Base-by-base conservation (phyloP, 148 eudicot species). In the Rhododendron ovatum region DNA sequence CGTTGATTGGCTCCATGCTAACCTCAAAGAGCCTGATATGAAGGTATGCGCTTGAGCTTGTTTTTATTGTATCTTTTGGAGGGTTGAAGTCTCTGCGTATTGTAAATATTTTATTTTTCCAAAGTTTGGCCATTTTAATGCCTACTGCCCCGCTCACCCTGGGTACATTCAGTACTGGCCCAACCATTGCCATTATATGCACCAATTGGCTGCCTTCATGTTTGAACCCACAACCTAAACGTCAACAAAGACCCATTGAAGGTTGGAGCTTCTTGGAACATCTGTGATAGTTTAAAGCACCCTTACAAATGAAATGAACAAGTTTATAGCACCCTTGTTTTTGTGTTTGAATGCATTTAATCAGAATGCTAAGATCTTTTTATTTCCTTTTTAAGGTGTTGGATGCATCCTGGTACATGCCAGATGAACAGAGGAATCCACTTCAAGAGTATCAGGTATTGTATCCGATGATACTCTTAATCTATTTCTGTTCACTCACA, bases 331-430 rank as follows among this genome's bases (percentile, higher is more conserved):
- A 30, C 76, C 76, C 39, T 13, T 71, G 9, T 71, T 71, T 33
- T 30, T 15, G 7, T 14, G 18, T 33, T 24, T 24, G 50, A 39
- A n/a, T 65, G 55, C n/a, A 45, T 83, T 43, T 84, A 47, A 14
- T n/a, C 30, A 4, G 26, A 3, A 33, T 76, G 9, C 26, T 85
- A 24, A 15, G 78, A 8, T 59, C 7, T 78, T 28, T 10, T 41
- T 43, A 24, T 67, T 37, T 73, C 43, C 35, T 4, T 88, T 87
- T 88, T 86, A 88, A 97, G 99, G 98, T 97, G 85, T 82, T 97
- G 91, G 99, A 97, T 91, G 98, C 98, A 51, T 97, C 99, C 83
- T 97, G 99, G 98, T 97, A 97, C 92, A 95, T 97, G 99, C 99
- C 98, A 57, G 89, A 94, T 90, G 99, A 97, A 86, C 95, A 94